phyloP scores from a whole-genome alignment of 352 stramenopile genomes.

The Ophiocytium majus region DNA sequence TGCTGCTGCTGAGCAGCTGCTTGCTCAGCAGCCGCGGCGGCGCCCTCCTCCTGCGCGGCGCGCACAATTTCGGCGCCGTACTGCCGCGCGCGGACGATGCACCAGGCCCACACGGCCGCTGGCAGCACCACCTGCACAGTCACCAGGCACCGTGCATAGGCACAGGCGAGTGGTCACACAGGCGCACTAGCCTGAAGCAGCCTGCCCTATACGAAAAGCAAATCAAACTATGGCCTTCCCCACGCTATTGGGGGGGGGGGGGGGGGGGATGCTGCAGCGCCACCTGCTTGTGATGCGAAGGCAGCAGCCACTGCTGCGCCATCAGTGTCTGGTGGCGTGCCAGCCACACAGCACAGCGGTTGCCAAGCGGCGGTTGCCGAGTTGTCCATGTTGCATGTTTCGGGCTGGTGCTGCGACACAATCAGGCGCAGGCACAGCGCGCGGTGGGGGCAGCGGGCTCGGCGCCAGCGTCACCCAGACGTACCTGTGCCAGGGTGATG shows the following conservation, averaged over 20 bases:
- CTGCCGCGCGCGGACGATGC: conserved; percentile 5
- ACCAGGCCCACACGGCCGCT: not conserved
- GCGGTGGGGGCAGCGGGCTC: too few relatives aligned
- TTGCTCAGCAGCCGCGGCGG: not conserved
- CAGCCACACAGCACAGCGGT: not conserved
- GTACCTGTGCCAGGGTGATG: not conserved
- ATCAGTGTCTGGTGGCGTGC: not conserved
- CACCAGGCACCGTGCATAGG: not conserved
- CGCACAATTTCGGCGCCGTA: conserved; percentile 17
- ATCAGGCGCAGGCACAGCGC: too few relatives aligned
- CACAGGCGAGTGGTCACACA: not conserved
- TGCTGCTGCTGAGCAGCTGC: too few relatives aligned
- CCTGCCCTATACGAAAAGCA: not conserved
- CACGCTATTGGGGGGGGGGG: not conserved
- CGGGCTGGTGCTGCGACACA: not conserved
- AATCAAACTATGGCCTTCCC: not conserved
- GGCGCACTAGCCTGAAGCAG: not conserved
- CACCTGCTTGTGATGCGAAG: not conserved
- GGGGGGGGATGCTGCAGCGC: not conserved
- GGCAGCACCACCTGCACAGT: not conserved
- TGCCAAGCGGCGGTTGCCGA: not conserved
- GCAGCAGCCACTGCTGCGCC: not conserved
- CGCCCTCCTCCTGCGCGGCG: not conserved
- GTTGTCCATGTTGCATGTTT: not conserved
- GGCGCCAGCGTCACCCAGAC: not conserved